Evolutionary conservation across 805 yeast species (phyloP), one percentile per base, ranked within the genome.

Genomic region (Naumovozyma castellii): DNA sequence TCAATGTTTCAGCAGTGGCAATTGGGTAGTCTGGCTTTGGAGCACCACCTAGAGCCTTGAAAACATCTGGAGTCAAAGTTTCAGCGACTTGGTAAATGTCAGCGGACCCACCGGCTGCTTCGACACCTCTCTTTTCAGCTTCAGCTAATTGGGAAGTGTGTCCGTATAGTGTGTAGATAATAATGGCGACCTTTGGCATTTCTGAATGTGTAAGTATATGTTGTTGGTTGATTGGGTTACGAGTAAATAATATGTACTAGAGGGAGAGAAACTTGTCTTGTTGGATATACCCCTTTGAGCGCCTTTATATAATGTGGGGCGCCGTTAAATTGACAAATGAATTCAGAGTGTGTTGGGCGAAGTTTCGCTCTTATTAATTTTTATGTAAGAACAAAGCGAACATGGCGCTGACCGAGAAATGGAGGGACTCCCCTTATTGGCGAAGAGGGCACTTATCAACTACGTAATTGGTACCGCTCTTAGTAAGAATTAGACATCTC

Each of bases 151-250:
- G 64, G 48, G 78, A 76, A 49, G 81, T 66, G 65, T 86, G 95
- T 45, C 87, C 87, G 68, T 83, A 85, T 50, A 80, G 61, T 30
- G 95, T 80, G 73, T 86, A 86, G 60, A 79, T 76, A 61, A 86
- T 71, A 49, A 86, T 79, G 36, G 86, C 88, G 40, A 79, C 70
- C 64, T 77, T 79, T 19, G 48, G 19, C 48, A 44, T 44, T 8
- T 10, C 17, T 34, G 25, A 6, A 13, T 15, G 18, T 31, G 28
- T 22, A 22, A 8, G 28, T 22, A 12, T 22, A 22, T 22, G 28
- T 8, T 8, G 28, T 22, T 22, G 10, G 27, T 22, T 22, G 27
- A 22, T 22, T 22, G 27, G 27, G 27, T 6, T 22, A 22, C 9
- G 6, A 10, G 27, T 22, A 6, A 22, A n/a, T n/a, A n/a, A n/a